Evolutionary conservation across 169 alveolate species (phyloP).

Genomic region (Plasmodium vivax): DNA sequence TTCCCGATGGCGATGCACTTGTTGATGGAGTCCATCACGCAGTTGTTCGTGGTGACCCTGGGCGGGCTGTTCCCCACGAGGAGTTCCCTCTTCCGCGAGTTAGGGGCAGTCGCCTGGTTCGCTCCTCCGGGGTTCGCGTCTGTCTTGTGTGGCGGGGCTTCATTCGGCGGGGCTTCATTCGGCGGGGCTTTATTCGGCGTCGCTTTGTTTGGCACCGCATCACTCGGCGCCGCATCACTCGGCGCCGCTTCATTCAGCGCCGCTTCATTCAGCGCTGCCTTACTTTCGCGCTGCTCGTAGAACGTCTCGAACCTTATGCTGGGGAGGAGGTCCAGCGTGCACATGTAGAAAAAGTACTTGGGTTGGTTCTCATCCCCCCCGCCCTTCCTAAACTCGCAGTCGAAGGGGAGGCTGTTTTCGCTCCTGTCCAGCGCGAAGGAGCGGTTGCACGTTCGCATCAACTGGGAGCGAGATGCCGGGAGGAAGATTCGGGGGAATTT

Average conservation of each 20-base stretch:
- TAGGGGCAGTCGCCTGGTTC: not conserved
- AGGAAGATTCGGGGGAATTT: not conserved
- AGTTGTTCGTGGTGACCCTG: not conserved
- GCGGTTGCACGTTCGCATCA: not conserved
- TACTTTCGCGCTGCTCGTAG: slow-evolving; percentile 8
- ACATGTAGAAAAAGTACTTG: slow-evolving; percentile 61
- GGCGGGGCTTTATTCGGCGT: too few relatives aligned
- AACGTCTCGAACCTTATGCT: slow-evolving; percentile 60
- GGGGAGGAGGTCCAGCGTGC: slow-evolving; percentile 55
- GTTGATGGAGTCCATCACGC: not conserved
- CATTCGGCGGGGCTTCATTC: too few relatives aligned
- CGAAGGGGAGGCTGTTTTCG: not conserved
- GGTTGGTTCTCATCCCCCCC: not conserved
- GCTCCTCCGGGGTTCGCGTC: not conserved
- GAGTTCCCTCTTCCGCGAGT: not conserved
- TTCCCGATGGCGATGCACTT: not conserved
- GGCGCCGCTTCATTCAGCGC: too few relatives aligned
- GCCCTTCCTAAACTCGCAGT: not conserved
- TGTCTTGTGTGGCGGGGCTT: not conserved
- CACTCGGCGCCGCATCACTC: too few relatives aligned
- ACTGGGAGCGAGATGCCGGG: not conserved
- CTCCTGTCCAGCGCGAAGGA: not conserved
- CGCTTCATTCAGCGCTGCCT: not conserved
- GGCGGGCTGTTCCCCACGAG: not conserved
- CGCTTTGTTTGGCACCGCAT: too few relatives aligned